Conservation (phyloP, 2,329 filamentous ascomycete genomes). For the Gnomoniopsis smithogilvyi region DNA sequence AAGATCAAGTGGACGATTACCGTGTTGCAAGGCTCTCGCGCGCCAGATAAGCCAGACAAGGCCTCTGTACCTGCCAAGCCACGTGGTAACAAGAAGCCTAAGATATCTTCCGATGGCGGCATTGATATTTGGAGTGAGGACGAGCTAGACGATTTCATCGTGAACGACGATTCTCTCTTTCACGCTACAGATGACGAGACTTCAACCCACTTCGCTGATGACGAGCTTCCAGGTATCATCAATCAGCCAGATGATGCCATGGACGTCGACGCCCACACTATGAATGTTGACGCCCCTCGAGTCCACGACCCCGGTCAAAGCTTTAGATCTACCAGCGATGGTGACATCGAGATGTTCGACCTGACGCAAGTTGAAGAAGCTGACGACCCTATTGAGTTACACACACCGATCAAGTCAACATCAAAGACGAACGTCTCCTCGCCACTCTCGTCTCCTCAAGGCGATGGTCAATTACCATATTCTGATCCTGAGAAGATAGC, state of each 20-base stretch:
- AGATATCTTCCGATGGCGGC: background rate
- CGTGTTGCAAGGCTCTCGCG: constrained; percentile 35
- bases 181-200: background rate
- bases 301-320: background rate
- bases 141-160: constrained; percentile 47
- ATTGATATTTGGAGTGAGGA: constrained; percentile 33
- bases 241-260: background rate
- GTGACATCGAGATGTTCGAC: constrained; percentile 10
- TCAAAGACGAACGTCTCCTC: background rate
- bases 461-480: background rate
- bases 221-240: background rate
- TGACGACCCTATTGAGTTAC: background rate
- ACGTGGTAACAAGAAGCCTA: constrained; percentile 25
- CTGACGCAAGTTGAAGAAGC: constrained; percentile 7
- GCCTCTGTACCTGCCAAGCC: constrained; percentile 17
- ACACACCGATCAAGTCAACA: constrained; percentile 3
- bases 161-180: constrained; percentile 30
- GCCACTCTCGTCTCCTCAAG: background rate
- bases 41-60: constrained; percentile 36
- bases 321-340: background rate
- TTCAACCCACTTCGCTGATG: constrained; percentile 2
- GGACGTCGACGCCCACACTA: constrained; percentile 7
- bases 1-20: constrained; percentile 48
- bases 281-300: constrained; percentile 14
- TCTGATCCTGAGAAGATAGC: constrained; percentile 10